Evolutionary conservation across 371 early-diverging fungal species (phyloP).

Genomic region (Capillidium heterosporum): DNA sequence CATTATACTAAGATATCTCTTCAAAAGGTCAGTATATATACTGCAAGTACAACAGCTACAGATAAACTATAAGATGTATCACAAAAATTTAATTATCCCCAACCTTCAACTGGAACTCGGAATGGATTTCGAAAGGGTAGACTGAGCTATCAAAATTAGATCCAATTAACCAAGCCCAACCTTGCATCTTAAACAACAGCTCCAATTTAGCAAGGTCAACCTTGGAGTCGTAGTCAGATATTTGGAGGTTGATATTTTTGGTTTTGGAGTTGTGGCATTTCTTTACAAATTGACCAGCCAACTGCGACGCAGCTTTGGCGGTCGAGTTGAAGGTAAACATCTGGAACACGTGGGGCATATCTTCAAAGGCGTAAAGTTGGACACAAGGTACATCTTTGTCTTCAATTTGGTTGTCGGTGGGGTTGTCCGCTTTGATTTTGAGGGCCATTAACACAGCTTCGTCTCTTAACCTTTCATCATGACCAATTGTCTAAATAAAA

Average conservation of each 20-base stretch:
- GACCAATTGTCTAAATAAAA: constrained; percentile 11
- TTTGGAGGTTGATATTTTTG: no score
- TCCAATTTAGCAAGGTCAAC: no score
- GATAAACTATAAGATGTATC: no score
- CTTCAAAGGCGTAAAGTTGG: constrained; percentile 6
- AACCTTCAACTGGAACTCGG: no score
- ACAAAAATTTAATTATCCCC: no score
- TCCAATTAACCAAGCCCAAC: no score
- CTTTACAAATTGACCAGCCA: constrained; percentile 2
- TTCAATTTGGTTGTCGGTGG: neutral
- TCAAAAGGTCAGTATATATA: no score
- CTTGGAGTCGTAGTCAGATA: no score
- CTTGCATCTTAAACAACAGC: neutral
- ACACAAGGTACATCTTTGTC: constrained; percentile 1
- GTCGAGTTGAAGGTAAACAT: constrained; percentile 7
- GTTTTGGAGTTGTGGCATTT: neutral
- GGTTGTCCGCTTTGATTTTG: constrained; percentile 11
- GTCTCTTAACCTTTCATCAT: constrained; percentile 16
- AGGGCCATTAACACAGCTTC: constrained; percentile 14
- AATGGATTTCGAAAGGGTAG: no score
- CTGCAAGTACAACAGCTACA: no score
- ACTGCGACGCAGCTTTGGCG: neutral
- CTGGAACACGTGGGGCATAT: constrained; percentile 8
- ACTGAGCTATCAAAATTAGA: no score
- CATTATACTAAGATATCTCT: no score